Conservation (phyloP, 441 rosid genomes). For the Codiaeum variegatum region DNA sequence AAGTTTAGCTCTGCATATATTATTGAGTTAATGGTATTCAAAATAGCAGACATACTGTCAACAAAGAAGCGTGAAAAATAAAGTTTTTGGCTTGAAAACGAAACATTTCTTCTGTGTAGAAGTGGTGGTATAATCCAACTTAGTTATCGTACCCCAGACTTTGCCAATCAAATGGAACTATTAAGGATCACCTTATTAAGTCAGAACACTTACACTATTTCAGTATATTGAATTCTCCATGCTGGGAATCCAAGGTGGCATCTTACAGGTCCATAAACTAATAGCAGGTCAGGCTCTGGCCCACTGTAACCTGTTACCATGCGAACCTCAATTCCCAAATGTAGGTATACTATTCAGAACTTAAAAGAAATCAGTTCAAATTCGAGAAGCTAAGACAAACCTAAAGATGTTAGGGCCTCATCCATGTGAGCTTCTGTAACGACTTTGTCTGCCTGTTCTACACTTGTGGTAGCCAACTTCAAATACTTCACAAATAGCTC, state of each 20-base stretch:
- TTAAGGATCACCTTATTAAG: not conserved
- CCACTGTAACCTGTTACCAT: conserved; percentile 53
- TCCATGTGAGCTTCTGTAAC: conserved; percentile 65
- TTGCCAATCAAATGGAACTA: not conserved
- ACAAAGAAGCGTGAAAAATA: not conserved
- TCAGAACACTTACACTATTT: conserved; percentile 61
- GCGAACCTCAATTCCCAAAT: conserved; percentile 17
- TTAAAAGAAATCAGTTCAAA: conserved; percentile 11
- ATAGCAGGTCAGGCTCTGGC: conserved; percentile 71
- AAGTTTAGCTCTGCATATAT: not conserved
- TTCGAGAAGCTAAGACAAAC: conserved; percentile 39
- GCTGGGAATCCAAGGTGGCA: conserved; percentile 90
- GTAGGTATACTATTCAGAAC: conserved; percentile 6
- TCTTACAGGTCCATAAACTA: conserved; percentile 82
- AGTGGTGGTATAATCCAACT: not conserved
- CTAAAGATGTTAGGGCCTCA: conserved; percentile 61
- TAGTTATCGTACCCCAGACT: not conserved
- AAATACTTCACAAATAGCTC: conserved; percentile 46
- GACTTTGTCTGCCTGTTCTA: conserved; percentile 36
- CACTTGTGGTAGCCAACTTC: conserved; percentile 31
- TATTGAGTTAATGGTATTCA: not conserved
- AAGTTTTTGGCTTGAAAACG: not conserved
- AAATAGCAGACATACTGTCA: not conserved
- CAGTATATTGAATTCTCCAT: conserved; percentile 84
- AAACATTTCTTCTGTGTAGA: not conserved